Percentiles rank a stretch among this genome's conserved stretches.
Conservation (phyloP, 73 alveolate species). For the Paramecium sexaurelia region DNA sequence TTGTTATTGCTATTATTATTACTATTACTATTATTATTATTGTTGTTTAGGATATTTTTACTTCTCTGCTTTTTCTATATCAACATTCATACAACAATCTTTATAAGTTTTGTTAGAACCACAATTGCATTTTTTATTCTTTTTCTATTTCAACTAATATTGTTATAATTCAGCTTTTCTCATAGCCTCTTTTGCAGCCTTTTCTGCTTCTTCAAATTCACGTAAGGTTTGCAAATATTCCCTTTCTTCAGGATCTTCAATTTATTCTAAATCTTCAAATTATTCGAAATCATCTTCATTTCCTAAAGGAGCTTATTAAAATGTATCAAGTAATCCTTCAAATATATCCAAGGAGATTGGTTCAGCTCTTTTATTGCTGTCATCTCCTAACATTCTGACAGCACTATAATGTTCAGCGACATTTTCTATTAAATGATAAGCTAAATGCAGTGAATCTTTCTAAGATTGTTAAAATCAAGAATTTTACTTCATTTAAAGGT, state of each 20-base stretch:
- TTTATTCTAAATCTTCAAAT: not conserved
- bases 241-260: conserved; percentile 33
- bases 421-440: conserved; percentile 61
- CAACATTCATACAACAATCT: conserved; percentile 58
- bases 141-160: conserved; percentile 24
- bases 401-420: conserved; percentile 69
- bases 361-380: conserved; percentile 24
- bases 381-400: conserved; percentile 67
- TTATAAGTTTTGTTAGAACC: conserved; percentile 63
- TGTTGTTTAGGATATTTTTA: not conserved
- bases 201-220: not conserved
- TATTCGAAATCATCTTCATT: not conserved
- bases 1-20: not conserved
- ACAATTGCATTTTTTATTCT: conserved; percentile 64
- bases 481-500: not conserved
- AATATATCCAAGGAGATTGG: conserved; percentile 47
- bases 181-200: conserved; percentile 15
- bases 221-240: not conserved
- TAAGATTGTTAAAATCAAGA: not conserved
- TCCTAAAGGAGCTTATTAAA: conserved; percentile 21
- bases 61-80: not conserved
- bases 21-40: not conserved
- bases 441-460: conserved; percentile 63
- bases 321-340: conserved; percentile 37
- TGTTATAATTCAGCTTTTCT: not conserved